phyloP scores from a whole-genome alignment of 129 eudicot genomes.

The Cynara cardunculus region DNA sequence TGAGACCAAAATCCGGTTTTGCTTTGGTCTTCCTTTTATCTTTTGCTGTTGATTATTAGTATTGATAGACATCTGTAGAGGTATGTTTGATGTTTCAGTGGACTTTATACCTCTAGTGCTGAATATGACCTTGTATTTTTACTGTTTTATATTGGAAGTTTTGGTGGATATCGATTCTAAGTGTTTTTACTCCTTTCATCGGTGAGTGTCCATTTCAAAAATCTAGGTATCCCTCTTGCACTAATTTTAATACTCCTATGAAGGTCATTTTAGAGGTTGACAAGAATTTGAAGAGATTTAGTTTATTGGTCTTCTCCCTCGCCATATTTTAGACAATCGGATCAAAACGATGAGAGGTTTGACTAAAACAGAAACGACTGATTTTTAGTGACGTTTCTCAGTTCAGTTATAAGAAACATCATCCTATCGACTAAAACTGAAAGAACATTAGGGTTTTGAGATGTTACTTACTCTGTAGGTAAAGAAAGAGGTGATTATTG shows the following conservation, averaged over 20 bases:
- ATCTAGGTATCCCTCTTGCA: neutral
- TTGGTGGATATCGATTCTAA: neutral
- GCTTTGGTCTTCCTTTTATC: neutral
- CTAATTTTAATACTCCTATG: neutral
- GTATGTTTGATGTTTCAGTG: neutral
- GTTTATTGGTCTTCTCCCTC: neutral
- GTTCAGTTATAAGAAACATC: neutral
- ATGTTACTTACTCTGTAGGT: slow-evolving; percentile 40
- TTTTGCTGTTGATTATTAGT: neutral
- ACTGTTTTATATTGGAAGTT: neutral
- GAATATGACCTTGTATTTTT: neutral
- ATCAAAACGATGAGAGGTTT: neutral
- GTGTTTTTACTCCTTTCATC: neutral
- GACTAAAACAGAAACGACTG: neutral
- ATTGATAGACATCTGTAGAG: neutral
- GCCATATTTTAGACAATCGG: neutral
- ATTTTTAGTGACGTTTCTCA: slow-evolving; percentile 6
- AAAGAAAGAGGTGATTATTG: slow-evolving; percentile 42
- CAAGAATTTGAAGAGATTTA: slow-evolving; percentile 6
- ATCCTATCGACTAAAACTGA: neutral
- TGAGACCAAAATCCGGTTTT: neutral
- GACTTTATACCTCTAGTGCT: neutral
- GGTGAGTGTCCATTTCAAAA: neutral
- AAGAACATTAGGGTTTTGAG: slow-evolving; percentile 21
- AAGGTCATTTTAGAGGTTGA: neutral